Base-by-base conservation (phyloP, 2,329 filamentous ascomycete genomes). In the Fusarium sp. region DNA sequence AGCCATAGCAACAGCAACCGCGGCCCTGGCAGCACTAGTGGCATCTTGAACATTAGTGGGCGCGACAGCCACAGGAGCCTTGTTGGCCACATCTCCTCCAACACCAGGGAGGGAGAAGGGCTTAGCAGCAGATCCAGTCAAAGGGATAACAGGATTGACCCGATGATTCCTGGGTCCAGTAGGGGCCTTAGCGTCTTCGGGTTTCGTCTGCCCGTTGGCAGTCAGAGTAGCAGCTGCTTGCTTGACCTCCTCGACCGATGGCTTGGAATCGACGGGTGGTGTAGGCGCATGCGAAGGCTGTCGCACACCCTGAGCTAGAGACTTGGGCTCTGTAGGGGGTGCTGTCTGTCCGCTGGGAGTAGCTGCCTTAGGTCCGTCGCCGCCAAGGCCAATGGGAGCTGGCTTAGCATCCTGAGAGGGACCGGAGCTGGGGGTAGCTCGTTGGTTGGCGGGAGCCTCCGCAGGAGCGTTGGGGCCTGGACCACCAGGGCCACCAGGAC, bases 1-100 rank as follows among this genome's bases (percentile, higher is more conserved):
- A 2, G 92, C 91, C 90, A 94, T 94, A 3, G 92, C 92, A 40
- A 91, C 88, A 53, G 92, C 91, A n/a, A 94, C 92, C 10, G 92
- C 92, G 31, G 91, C 92, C 72, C 90, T 91, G 2, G 92, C 92
- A 39, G 91, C 89, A 76, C 91, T 88, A 0, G 92, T 94, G 2
- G 92, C 91, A 79, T 92, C 90, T 66, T 88, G 85, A 11, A 91
- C 81, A 45, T 81, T 75, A 77, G 64, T 73, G 0, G 78, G 77
- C 2, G 75, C 75, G 22, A 85, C 77, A 44, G 79, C 57, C n/a
- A 72, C 74, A 6, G 78, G 72, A 10, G 77, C 69, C 63, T 84
- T 83, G 2, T 80, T 75, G 11, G 77, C 73, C 4, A 82, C 75
- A 7, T 77, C 73, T 24, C 73, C 68, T 24, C 74, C 66, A 17